Conservation (phyloP, 2,329 filamentous ascomycete species). For the Aspergillus sp. region DNA sequence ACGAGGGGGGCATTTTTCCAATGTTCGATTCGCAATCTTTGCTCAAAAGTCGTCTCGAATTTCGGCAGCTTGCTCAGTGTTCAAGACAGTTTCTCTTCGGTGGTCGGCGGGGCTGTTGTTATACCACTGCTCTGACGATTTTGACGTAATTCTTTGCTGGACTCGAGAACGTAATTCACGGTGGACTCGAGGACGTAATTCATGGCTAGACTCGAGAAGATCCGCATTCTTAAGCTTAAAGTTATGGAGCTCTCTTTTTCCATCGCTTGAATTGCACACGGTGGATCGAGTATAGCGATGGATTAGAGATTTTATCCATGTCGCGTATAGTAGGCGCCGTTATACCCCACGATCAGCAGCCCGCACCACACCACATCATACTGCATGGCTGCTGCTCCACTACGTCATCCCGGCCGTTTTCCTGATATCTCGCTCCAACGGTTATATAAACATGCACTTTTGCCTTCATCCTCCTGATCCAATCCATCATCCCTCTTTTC, state of each 20-base stretch:
- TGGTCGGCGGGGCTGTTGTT: not conserved
- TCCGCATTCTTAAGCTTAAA: not conserved
- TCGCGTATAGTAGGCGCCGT: not conserved
- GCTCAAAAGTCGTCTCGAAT: not conserved
- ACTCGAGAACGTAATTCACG: not conserved
- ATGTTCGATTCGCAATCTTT: not conserved
- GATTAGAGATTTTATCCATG: not conserved
- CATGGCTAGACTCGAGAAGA: not conserved
- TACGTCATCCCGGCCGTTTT: not conserved
- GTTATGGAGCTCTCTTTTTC: not conserved
- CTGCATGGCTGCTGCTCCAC: not conserved
- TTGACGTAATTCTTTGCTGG: not conserved
- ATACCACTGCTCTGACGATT: not conserved
- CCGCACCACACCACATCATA: no score
- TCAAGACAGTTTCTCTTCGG: not conserved
- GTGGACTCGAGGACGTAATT: not conserved
- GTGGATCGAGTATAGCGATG: not conserved
- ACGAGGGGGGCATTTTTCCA: constrained; percentile 36
- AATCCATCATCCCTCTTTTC: not conserved
- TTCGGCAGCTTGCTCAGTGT: not conserved
- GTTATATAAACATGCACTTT: not conserved
- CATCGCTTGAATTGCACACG: not conserved
- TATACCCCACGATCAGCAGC: not conserved
- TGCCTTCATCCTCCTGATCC: not conserved
- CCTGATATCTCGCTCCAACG: not conserved